Base-by-base conservation (phyloP, 306 rosid genomes). In the Ormosia emarginata region DNA sequence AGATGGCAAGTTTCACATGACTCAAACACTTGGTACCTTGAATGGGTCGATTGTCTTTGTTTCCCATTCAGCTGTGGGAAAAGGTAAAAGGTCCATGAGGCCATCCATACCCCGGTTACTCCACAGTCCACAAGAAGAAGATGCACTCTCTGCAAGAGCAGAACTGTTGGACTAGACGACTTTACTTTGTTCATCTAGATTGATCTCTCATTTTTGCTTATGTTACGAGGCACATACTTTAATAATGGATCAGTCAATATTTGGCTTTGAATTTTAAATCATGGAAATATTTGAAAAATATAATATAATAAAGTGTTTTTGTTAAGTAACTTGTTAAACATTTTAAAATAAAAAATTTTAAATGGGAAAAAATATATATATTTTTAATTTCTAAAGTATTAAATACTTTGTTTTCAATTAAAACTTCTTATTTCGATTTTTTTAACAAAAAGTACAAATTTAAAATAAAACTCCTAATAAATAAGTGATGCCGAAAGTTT, bases 1-100 rank as follows among this genome's bases (percentile, higher is more conserved):
- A 58, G 34, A 39, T 36, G 59, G 7, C 80, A 68, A 29, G 71
- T 56, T 66, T 79, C 77, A 57, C 78, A 47, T 73, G 66, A 46
- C 72, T 46, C 80, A 8, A 14, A 70, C 6, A 14, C 36, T 56
- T 56, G 5, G 36, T 33, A 13, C 9, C 49, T 61, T 53, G 41
- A 66, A 65, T 37, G 24, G 52, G 78, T 67, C 84, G 37, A 74
- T 44, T 56, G 6, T 43, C 53, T 62, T 61, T 77, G 53, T 8
- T 65, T 34, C 34, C 76, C 50, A 2, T 78, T 64, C 68, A 36
- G 29, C 40, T 4, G 15, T 52, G 75, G 13, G 49, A 43, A 56
- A 56, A 11, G 58, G 47, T 46, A 34, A 77, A 77, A 12, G 17
- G 53, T 63, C 67, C 63, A 46, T 32, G 59, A 61, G 61, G 62